These are phyloP conservation scores for Sporothrix schenckii DNA, from an alignment of 2,329 filamentous ascomycete species.

Conservation along the genomic window DNA sequence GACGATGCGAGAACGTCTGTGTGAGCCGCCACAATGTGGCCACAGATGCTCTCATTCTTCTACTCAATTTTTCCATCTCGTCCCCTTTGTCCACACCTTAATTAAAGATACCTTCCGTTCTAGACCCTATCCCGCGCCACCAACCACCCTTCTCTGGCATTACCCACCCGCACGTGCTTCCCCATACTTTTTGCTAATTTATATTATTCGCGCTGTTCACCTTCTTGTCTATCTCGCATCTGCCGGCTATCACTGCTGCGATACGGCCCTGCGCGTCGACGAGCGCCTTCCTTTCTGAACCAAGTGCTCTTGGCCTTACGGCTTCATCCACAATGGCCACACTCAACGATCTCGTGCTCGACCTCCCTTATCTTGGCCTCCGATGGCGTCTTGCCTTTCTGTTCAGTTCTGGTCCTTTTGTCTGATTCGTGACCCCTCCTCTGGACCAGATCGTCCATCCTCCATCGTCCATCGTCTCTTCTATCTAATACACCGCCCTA, in stretches of 20 bases:
- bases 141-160: not conserved
- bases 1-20: not conserved
- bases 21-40: not conserved
- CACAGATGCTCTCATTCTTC: not conserved
- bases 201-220: not conserved
- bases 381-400: conserved; percentile 12
- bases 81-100: not conserved
- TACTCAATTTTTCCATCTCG: not conserved
- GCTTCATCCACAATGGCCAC: too few species aligned
- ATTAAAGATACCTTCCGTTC: conserved; percentile 21
- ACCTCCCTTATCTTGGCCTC: conserved; percentile 14
- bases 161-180: conserved; percentile 1
- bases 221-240: not conserved
- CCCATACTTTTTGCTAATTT: not conserved
- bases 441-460: not conserved
- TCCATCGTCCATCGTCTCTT: not conserved
- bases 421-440: not conserved
- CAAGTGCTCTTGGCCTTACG: not conserved
- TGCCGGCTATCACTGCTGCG: not conserved
- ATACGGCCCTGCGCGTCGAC: not conserved
- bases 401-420: too few species aligned
- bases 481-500: not conserved
- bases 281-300: not conserved
- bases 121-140: not conserved
- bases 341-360: conserved; percentile 3